phyloP scores from a whole-genome alignment of 306 rosid species.

The Arachis stenosperma region DNA sequence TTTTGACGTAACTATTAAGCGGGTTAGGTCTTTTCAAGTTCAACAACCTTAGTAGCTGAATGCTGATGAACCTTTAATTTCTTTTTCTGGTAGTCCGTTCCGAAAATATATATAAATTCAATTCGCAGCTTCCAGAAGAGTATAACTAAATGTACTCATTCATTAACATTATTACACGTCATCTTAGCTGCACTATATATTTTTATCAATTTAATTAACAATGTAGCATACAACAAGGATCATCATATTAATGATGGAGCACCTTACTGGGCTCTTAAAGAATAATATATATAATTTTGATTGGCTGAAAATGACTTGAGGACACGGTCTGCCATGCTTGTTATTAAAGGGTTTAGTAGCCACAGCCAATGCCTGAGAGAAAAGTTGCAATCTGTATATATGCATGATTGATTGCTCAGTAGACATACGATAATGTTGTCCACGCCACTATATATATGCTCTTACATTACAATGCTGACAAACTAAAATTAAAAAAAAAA shows the following conservation, averaged over 20 bases:
- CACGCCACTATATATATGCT: background rate
- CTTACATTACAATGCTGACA: slow-evolving; percentile 11
- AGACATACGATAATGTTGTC: slow-evolving; percentile 6
- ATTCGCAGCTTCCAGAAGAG: background rate
- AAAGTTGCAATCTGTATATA: background rate
- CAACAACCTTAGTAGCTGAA: background rate
- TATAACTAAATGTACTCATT: background rate
- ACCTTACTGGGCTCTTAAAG: slow-evolving; percentile 3
- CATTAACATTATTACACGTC: background rate
- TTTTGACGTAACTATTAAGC: slow-evolving; percentile 5
- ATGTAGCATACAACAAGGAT: background rate
- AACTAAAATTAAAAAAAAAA: background rate
- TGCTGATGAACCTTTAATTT: background rate
- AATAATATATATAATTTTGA: background rate
- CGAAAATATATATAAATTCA: background rate
- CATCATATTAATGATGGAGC: background rate
- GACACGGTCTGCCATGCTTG: slow-evolving; percentile 19
- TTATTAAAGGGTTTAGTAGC: background rate
- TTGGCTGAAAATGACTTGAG: slow-evolving; percentile 24
- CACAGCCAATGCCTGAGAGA: slow-evolving; percentile 16
- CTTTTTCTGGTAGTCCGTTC: background rate
- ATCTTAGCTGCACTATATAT: background rate
- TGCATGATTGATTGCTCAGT: slow-evolving; percentile 12
- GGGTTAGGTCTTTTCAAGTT: background rate
- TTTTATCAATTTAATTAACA: background rate